Evolutionary conservation across 2,329 filamentous ascomycete species (phyloP), one percentile per base, ranked within the genome.

Genomic region (Cucurbitaria berberidis): DNA sequence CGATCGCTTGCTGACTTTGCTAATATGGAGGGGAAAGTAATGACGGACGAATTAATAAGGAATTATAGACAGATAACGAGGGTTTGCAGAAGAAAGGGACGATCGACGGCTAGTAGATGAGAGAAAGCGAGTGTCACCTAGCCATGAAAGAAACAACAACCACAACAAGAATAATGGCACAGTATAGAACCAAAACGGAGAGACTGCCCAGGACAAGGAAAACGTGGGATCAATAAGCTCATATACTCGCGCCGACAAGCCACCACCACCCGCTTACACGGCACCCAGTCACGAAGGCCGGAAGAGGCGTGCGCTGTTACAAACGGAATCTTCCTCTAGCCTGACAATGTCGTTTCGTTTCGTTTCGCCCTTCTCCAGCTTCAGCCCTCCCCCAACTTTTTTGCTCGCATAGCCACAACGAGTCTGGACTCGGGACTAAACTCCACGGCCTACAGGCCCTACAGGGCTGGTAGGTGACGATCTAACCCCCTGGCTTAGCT

Each of bases 221-320:
- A 51, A 50, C 40, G 45, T 21, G 51, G 58, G 53, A 38, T 41
- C 51, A 55, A 44, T 54, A 49, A 52, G 55, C 50, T 64, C 58
- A 61, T 63, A 64, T 64, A 64, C 51, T 48, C 44, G 47, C 36
- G 52, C 53, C 48, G n/a, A 53, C 43, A 24, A 54, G 51, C 52
- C 52, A 41, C 52, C 43, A 45, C 32, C 27, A 39, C 32, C 39
- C 40, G 43, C 43, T 58, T 49, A 27, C 21, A 50, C 53, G 57
- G 57, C 27, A 57, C 35, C 35, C 35, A 43, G 46, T 29, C 15
- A 15, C 15, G 32, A 26, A 13, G 46, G 10, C 19, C 39, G 46
- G 45, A 40, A 22, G 45, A 48, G 45, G 45, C 45, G 36, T 40
- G 45, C 45, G 36, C 10, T 30, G 11, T 34, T 35, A 24, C 36